phyloP scores from a whole-genome alignment of 805 yeast genomes.

The Hermanozyma aechmeae region DNA sequence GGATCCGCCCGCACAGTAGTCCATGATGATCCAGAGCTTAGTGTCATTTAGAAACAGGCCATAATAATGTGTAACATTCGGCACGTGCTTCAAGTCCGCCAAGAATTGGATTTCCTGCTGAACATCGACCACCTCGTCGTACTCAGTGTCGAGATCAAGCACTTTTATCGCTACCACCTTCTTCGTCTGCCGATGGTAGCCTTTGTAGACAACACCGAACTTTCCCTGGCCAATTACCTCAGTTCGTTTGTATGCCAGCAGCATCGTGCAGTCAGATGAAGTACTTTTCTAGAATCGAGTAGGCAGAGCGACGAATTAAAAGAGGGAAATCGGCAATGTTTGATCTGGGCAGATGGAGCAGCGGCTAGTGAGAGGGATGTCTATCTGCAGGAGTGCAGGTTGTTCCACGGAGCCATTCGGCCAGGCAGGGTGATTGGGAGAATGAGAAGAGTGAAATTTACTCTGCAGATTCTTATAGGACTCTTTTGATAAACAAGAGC shows the following conservation, averaged over 20 bases:
- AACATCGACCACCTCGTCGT: conserved; percentile 91
- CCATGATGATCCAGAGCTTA: conserved; percentile 97
- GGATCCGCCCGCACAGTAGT: conserved; percentile 94
- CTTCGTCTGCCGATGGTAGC: conserved; percentile 57
- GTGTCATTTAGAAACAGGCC: conserved; percentile 84
- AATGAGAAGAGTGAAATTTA: too few species aligned
- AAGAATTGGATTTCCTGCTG: conserved; percentile 87
- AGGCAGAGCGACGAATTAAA: too few species aligned
- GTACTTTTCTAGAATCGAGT: too few species aligned
- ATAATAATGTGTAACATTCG: conserved; percentile 89
- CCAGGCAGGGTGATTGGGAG: too few species aligned
- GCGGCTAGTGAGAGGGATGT: too few species aligned
- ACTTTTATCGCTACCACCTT: conserved; percentile 89
- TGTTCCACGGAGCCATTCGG: too few species aligned
- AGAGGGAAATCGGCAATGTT: too few species aligned
- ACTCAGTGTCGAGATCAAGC: conserved; percentile 81
- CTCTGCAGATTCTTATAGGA: too few species aligned
- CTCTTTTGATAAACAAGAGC: too few species aligned
- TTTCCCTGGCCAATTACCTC: conserved; percentile 95
- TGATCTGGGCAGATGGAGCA: too few species aligned
- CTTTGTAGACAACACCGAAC: conserved; percentile 95
- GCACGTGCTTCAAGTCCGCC: conserved; percentile 70
- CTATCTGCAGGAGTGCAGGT: too few species aligned
- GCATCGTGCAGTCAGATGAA: too few species aligned
- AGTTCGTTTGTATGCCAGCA: conserved; percentile 51